Evolutionary conservation across 169 alveolate species (phyloP).

Genomic region (Eimeria praecox): DNA sequence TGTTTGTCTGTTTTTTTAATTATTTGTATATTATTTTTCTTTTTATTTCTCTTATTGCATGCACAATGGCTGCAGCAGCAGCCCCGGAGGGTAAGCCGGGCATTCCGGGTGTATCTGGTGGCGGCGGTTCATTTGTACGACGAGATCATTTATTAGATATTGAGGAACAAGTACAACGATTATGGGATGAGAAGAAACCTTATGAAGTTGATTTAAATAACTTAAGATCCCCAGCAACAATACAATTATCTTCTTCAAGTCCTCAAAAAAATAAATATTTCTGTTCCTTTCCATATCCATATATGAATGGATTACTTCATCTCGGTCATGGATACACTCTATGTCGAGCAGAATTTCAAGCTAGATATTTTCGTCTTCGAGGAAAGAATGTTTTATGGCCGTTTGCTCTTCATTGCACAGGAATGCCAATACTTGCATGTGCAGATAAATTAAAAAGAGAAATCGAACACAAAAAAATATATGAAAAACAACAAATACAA

Average conservation of each 20-base stretch:
- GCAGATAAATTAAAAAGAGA: conserved; percentile 80
- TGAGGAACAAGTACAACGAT: conserved; percentile 76
- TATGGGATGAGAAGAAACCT: conserved; percentile 80
- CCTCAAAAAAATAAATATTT: conserved; percentile 92
- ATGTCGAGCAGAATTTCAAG: conserved; percentile 98
- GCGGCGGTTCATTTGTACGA: conserved; percentile 75
- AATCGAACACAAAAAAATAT: background rate
- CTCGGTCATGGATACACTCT: conserved; percentile 99
- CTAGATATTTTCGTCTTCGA: conserved; percentile 96
- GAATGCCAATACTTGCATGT: conserved; percentile 76
- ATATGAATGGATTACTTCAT: conserved; percentile 99
- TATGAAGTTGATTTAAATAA: conserved; percentile 73
- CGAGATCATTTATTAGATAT: conserved; percentile 80
- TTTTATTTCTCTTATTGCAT: background rate
- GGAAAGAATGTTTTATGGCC: conserved; percentile 98
- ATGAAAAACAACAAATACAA: conserved; percentile 19
- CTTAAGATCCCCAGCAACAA: background rate
- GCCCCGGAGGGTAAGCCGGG: conserved; percentile 31
- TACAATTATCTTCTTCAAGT: too few relatives aligned
- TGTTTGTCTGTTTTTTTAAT: background rate
- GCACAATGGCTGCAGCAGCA: background rate
- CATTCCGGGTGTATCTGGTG: background rate
- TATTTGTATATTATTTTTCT: background rate
- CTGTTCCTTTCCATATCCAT: conserved; percentile 99
- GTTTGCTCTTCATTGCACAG: conserved; percentile 99